phyloP scores from a whole-genome alignment of 768 basidiomycete species.

The Naematelia aurantialba region DNA sequence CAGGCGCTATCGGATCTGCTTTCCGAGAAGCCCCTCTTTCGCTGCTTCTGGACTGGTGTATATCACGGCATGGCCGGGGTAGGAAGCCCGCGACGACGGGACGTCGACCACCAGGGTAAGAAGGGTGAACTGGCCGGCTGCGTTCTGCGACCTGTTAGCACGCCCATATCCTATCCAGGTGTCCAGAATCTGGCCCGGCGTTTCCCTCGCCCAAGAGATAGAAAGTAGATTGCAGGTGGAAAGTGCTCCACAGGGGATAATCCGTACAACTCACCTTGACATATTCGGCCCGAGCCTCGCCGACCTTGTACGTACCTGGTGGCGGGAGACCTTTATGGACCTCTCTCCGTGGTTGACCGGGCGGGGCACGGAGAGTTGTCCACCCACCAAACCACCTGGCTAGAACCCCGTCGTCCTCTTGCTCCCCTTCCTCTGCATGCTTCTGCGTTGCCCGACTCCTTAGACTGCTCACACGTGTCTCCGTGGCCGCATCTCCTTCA shows the following conservation, averaged over 20 bases:
- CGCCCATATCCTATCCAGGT: too few relatives aligned
- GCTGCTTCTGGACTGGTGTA: slow-evolving; percentile 44
- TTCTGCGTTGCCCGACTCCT: not conserved
- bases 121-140: slow-evolving; percentile 38
- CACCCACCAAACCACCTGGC: slow-evolving; percentile 33
- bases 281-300: slow-evolving; percentile 48
- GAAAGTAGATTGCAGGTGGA: too few relatives aligned
- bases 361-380: slow-evolving; percentile 5
- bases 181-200: too few relatives aligned
- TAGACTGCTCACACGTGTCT: not conserved
- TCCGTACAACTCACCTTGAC: slow-evolving; percentile 40
- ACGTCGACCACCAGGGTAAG: slow-evolving; percentile 47
- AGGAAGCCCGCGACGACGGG: slow-evolving; percentile 34
- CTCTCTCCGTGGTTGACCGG: slow-evolving; percentile 7
- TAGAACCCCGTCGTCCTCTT: slow-evolving; percentile 4
- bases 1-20: not conserved
- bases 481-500: slow-evolving; percentile 7
- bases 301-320: slow-evolving; percentile 47
- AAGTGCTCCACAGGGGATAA: too few relatives aligned
- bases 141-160: slow-evolving; percentile 28
- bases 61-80: slow-evolving; percentile 42
- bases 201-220: too few relatives aligned
- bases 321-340: slow-evolving; percentile 33
- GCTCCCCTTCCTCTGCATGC: slow-evolving; percentile 1
- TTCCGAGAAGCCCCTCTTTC: slow-evolving; percentile 38